Conservation (phyloP, 2,329 filamentous ascomycete species). For the Fusarium mexicanum region DNA sequence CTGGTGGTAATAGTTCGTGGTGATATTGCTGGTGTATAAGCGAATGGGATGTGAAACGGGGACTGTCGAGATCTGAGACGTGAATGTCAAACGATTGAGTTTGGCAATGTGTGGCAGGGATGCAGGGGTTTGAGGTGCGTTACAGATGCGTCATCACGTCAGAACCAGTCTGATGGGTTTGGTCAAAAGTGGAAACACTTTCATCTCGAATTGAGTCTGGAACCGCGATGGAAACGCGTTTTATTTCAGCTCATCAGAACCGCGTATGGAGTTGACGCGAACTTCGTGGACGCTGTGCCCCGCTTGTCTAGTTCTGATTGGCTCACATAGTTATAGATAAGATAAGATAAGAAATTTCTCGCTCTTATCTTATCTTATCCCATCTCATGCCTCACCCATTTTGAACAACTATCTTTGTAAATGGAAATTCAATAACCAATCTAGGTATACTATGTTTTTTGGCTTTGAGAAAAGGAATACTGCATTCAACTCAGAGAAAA, state of each 20-base stretch:
- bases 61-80: background rate
- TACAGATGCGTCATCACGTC: background rate
- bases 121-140: background rate
- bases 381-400: too few species aligned
- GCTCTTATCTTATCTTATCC: too few species aligned
- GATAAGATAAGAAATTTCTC: too few species aligned
- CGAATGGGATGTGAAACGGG: background rate
- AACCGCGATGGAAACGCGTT: background rate
- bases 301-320: background rate
- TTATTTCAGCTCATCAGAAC: accelerated
- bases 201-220: background rate
- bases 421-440: too few species aligned
- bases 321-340: too few species aligned
- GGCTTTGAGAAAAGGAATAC: too few species aligned
- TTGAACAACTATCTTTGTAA: too few species aligned
- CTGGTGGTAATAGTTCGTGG: background rate
- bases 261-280: background rate
- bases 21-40: background rate
- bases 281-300: background rate
- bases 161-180: background rate
- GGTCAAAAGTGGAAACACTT: background rate
- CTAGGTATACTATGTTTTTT: too few species aligned
- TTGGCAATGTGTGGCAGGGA: background rate
- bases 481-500: too few species aligned
- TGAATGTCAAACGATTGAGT: background rate